A percentile compares a stretch with the other conserved stretches of the same genome.
Conservation (phyloP, 73 alveolate genomes). For the Stentor coeruleus region DNA sequence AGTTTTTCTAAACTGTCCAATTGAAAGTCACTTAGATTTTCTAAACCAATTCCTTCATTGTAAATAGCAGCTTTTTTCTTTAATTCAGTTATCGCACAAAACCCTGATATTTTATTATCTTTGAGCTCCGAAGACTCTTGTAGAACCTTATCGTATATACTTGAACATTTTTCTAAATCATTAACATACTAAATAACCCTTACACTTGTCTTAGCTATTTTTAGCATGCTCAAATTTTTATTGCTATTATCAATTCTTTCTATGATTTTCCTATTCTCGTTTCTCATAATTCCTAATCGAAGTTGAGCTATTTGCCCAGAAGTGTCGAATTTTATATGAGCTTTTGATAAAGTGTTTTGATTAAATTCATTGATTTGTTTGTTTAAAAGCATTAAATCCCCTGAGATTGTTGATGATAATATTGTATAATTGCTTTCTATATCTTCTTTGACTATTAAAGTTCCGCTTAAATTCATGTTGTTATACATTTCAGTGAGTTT, state of each 20-base stretch:
- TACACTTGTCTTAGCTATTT: background rate
- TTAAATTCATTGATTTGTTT: background rate
- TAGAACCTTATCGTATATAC: background rate
- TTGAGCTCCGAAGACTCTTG: background rate
- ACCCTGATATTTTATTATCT: too few species aligned
- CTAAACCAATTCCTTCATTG: background rate
- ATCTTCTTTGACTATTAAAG: background rate
- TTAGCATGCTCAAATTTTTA: background rate
- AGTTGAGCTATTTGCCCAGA: background rate
- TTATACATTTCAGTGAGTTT: background rate
- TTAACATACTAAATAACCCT: background rate
- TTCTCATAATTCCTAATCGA: background rate
- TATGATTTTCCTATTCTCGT: background rate
- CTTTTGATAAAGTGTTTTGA: background rate
- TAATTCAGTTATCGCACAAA: background rate
- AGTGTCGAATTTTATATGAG: background rate
- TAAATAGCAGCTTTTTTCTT: background rate
- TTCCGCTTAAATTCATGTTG: background rate
- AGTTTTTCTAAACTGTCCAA: background rate
- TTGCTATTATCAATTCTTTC: background rate
- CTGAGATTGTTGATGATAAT: background rate
- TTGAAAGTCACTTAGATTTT: background rate
- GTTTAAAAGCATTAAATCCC: slow-evolving; percentile 3
- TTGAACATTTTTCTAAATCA: background rate
- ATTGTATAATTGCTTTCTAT: background rate